These are phyloP conservation scores for Thalassiosira exigua DNA, from an alignment of 352 stramenopile genomes.

Conservation along the genomic window DNA sequence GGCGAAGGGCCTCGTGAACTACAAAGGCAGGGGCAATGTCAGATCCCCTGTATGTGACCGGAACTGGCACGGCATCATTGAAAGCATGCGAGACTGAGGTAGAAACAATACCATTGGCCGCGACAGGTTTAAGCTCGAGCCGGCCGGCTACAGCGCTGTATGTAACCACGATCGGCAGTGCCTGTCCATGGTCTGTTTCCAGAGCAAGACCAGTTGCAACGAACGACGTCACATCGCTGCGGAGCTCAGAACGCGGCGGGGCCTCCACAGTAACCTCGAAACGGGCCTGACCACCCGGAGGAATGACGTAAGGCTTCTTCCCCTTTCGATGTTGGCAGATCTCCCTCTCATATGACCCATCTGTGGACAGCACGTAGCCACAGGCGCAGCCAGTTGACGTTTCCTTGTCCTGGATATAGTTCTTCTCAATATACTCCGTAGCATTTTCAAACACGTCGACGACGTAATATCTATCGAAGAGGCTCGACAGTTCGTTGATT, in stretches of 20 bases:
- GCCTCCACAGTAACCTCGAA: slow-evolving; percentile 72
- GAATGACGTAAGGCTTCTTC: slow-evolving; percentile 65
- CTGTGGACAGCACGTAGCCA: slow-evolving; percentile 53
- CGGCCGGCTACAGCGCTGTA: slow-evolving; percentile 73
- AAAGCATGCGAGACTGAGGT: too few species aligned
- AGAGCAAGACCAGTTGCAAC: slow-evolving; percentile 73
- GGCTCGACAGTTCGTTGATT: slow-evolving; percentile 28
- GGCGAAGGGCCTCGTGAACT: slow-evolving; percentile 15
- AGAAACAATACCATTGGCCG: neutral
- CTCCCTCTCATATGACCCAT: slow-evolving; percentile 37
- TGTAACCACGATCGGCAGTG: slow-evolving; percentile 74
- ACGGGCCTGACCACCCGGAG: slow-evolving; percentile 67
- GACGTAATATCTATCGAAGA: slow-evolving; percentile 40
- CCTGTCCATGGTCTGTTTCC: slow-evolving; percentile 74
- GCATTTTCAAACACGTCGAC: slow-evolving; percentile 41
- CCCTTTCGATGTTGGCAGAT: slow-evolving; percentile 49
- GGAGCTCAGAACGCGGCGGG: slow-evolving; percentile 54
- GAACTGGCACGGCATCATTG: slow-evolving; percentile 20
- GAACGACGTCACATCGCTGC: slow-evolving; percentile 78
- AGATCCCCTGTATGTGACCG: slow-evolving; percentile 28
- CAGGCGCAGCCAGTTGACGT: slow-evolving; percentile 31
- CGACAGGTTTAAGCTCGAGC: slow-evolving; percentile 48
- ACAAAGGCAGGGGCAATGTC: slow-evolving; percentile 10
- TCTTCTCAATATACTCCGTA: slow-evolving; percentile 28
- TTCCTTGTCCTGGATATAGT: slow-evolving; percentile 27